Percentiles rank a stretch among this genome's conserved stretches.
Evolutionary conservation across 192 early-diverging fungal genomes (phyloP).

Genomic region (Coemansia sp.): DNA sequence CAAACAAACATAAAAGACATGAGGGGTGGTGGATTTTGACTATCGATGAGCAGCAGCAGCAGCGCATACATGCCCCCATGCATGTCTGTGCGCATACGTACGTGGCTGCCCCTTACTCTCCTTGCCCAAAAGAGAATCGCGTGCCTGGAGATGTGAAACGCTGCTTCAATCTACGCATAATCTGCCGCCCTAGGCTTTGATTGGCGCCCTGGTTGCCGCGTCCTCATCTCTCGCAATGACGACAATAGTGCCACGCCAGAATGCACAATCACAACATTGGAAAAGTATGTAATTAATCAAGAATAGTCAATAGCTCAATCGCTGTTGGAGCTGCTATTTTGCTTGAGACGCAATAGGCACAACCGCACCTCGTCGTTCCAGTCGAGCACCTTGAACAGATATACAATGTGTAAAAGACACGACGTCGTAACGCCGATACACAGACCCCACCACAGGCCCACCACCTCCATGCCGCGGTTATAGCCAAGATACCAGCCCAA

Average conservation of each 20-base stretch:
- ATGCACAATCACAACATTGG: neutral
- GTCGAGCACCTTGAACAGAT: constrained; percentile 21
- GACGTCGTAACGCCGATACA: constrained; percentile 36
- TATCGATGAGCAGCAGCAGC: neutral
- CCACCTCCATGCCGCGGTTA: constrained; percentile 31
- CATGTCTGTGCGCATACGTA: constrained; percentile 5
- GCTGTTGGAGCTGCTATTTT: neutral
- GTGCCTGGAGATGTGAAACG: neutral
- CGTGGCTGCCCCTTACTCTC: neutral
- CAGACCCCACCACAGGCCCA: constrained; percentile 55
- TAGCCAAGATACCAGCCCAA: constrained; percentile 60
- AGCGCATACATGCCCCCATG: neutral
- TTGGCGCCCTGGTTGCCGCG: neutral
- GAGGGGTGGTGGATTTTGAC: neutral
- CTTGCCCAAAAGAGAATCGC: neutral
- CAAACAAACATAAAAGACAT: constrained; percentile 2
- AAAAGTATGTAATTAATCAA: neutral
- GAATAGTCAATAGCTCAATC: neutral
- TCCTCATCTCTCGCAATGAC: neutral
- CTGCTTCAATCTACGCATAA: neutral
- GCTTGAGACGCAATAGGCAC: constrained; percentile 26
- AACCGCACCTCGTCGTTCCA: constrained; percentile 39
- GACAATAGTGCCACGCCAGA: neutral
- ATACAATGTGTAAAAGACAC: constrained; percentile 32
- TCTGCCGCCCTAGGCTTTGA: neutral